phyloP scores from a whole-genome alignment of 306 rosid genomes.

The Pyrus betulifolia region DNA sequence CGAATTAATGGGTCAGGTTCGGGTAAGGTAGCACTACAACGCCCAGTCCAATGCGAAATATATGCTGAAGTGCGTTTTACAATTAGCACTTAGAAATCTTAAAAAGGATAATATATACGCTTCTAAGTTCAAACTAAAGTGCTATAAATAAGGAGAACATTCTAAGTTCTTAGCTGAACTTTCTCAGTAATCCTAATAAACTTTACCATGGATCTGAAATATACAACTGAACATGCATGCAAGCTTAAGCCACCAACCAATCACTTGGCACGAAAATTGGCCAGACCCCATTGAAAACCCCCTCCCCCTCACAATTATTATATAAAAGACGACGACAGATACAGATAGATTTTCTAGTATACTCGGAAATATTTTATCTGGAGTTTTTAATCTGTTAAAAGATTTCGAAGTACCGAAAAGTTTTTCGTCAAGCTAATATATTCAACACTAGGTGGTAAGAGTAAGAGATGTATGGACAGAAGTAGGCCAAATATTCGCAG shows the following conservation, averaged over 20 bases:
- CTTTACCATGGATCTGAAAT: neutral
- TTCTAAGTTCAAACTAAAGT: too few species aligned
- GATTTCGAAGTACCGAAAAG: neutral
- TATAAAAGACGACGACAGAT: neutral
- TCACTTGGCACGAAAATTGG: neutral
- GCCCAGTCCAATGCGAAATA: too few species aligned
- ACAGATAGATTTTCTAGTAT: neutral
- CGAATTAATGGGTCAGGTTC: too few species aligned
- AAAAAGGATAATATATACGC: too few species aligned
- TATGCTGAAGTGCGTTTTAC: too few species aligned
- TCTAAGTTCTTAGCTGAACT: neutral
- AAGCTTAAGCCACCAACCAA: neutral
- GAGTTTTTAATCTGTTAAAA: neutral
- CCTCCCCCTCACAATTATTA: too few species aligned
- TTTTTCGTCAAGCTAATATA: neutral
- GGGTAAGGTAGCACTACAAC: too few species aligned
- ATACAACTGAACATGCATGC: neutral
- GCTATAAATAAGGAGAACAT: too few species aligned
- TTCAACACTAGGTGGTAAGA: too few species aligned
- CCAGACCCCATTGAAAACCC: neutral
- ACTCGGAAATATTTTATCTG: neutral
- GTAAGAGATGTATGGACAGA: neutral
- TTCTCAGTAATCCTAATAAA: neutral
- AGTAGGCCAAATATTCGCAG: neutral
- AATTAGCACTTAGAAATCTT: too few species aligned